These are phyloP conservation scores for Nemania bipapillata DNA, from an alignment of 2,329 filamentous ascomycete genomes.

Conservation along the genomic window DNA sequence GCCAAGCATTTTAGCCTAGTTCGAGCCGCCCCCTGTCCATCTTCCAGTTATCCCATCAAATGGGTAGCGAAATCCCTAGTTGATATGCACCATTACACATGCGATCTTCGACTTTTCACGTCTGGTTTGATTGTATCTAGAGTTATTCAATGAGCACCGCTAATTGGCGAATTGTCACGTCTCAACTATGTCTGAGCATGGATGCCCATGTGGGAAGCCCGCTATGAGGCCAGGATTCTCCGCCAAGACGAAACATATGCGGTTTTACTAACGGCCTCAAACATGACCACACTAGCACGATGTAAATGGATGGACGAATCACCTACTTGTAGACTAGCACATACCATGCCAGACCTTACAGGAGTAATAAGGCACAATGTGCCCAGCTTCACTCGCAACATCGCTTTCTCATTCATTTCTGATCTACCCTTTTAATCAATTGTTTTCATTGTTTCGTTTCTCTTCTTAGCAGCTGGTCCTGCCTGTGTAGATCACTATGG, in stretches of 20 bases:
- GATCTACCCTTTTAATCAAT: background rate
- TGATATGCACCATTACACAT: background rate
- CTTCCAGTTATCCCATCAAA: background rate
- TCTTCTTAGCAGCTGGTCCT: conserved; percentile 27
- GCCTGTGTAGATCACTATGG: conserved; percentile 39
- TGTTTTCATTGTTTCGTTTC: background rate
- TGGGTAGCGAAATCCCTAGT: no score
- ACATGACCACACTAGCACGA: background rate
- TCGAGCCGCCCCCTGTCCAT: background rate
- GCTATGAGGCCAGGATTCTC: conserved; percentile 17
- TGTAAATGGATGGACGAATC: no score
- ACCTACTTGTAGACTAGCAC: no score
- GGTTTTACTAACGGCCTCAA: conserved; percentile 28
- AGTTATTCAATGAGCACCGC: background rate
- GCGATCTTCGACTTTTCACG: background rate
- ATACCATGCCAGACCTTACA: background rate
- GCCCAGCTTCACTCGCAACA: background rate
- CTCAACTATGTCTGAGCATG: conserved; percentile 31
- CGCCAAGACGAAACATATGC: conserved; percentile 36
- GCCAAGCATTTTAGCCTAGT: no score
- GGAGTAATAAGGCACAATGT: conserved; percentile 17
- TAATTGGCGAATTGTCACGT: conserved; percentile 5
- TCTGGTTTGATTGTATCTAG: background rate
- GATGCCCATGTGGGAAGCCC: background rate
- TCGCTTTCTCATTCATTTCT: background rate